phyloP scores from a whole-genome alignment of 2,329 filamentous ascomycete species.

The Cercospora janseana region DNA sequence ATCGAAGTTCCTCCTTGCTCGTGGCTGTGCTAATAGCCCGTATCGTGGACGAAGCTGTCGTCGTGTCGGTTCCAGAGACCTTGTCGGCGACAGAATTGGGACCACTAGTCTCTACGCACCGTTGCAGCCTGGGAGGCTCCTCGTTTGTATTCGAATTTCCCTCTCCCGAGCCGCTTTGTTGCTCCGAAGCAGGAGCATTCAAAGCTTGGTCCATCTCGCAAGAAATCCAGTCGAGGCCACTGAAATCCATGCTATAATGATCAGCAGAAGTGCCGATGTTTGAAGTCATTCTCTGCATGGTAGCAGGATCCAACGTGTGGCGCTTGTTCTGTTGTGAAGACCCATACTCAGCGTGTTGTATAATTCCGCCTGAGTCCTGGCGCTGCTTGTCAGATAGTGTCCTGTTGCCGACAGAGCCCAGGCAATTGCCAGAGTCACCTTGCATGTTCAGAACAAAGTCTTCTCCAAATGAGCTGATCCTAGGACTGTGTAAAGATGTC shows the following conservation, averaged over 20 bases:
- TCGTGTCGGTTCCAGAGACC: no score
- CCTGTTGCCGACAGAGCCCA: background rate
- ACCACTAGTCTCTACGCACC: background rate
- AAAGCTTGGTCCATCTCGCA: slow-evolving; percentile 1
- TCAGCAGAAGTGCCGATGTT: background rate
- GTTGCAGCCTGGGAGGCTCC: background rate
- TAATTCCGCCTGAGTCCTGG: background rate
- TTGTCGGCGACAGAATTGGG: background rate
- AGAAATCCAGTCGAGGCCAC: background rate
- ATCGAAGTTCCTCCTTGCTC: background rate
- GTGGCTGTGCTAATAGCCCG: background rate
- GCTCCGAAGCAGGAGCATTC: background rate
- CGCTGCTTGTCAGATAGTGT: background rate
- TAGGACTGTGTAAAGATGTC: background rate
- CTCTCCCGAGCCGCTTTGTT: no score
- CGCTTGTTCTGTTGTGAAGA: background rate
- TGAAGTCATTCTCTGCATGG: no score
- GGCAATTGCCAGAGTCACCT: background rate
- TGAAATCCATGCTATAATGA: background rate
- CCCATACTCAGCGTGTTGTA: background rate
- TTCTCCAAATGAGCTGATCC: slow-evolving; percentile 9
- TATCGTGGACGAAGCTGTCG: no score
- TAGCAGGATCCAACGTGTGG: background rate
- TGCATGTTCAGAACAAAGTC: slow-evolving; percentile 9
- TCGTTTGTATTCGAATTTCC: background rate